Evolutionary conservation across 2,329 filamentous ascomycete species (phyloP).

Genomic region (Cladosporium sphaerospermum): DNA sequence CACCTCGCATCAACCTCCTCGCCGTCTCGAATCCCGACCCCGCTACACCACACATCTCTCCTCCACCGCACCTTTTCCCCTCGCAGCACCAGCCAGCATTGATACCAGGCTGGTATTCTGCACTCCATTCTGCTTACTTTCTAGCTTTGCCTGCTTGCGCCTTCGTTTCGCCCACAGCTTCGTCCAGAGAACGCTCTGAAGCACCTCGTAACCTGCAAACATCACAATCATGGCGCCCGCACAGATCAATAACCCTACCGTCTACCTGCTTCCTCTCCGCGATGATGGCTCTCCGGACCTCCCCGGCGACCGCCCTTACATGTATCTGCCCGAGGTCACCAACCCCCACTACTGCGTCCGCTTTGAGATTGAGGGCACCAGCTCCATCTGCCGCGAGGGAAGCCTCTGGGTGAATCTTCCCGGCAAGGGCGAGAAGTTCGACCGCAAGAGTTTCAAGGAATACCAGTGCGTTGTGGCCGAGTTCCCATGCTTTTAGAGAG

Average conservation of each 20-base stretch:
- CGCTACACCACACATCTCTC: constrained; percentile 2
- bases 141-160: not conserved
- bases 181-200: not conserved
- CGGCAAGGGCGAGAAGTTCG: constrained; percentile 66
- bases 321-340: constrained; percentile 76
- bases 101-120: constrained; percentile 1
- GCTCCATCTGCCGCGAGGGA: constrained; percentile 89
- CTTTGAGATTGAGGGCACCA: constrained; percentile 89
- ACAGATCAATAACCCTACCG: constrained; percentile 35
- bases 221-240: constrained; percentile 30
- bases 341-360: constrained; percentile 70
- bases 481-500: not conserved
- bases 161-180: not conserved
- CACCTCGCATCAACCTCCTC: not conserved
- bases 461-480: constrained; percentile 64
- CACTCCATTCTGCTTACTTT: not conserved
- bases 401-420: constrained; percentile 97
- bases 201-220: not conserved
- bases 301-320: constrained; percentile 65
- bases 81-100: constrained; percentile 8
- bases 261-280: constrained; percentile 85
- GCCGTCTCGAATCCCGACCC: not conserved
- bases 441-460: constrained; percentile 72
- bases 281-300: constrained; percentile 90
- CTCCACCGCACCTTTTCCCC: not conserved